phyloP scores from a whole-genome alignment of 805 yeast species.

The Candida michaelii region DNA sequence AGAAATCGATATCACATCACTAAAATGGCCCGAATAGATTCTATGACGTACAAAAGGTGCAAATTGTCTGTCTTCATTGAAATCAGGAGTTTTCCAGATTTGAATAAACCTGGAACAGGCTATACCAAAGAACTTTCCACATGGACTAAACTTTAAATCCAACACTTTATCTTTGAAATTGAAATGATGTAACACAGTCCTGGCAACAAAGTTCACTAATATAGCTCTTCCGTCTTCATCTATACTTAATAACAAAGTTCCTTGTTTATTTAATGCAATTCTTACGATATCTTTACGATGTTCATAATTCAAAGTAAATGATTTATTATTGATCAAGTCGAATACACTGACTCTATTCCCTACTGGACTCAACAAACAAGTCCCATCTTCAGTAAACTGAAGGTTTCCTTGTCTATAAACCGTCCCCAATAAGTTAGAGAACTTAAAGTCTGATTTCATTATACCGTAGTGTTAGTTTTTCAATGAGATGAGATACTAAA shows the following conservation, averaged over 20 bases:
- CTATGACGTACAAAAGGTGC: slow-evolving; percentile 93
- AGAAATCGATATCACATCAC: slow-evolving; percentile 70
- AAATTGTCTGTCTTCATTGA: slow-evolving; percentile 83
- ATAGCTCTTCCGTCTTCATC: slow-evolving; percentile 94
- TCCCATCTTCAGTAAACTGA: slow-evolving; percentile 83
- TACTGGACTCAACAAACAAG: slow-evolving; percentile 81
- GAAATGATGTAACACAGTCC: slow-evolving; percentile 89
- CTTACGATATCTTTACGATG: slow-evolving; percentile 82
- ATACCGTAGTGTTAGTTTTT: background rate
- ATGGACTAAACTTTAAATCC: slow-evolving; percentile 82
- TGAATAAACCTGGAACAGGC: slow-evolving; percentile 82
- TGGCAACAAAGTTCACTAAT: slow-evolving; percentile 76
- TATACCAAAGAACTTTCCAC: slow-evolving; percentile 83
- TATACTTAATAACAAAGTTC: slow-evolving; percentile 74
- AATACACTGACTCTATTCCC: slow-evolving; percentile 91
- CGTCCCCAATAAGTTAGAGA: slow-evolving; percentile 88
- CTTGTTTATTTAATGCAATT: slow-evolving; percentile 81
- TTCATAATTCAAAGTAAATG: slow-evolving; percentile 89
- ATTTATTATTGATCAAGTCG: slow-evolving; percentile 78
- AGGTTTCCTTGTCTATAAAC: slow-evolving; percentile 94
- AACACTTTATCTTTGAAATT: slow-evolving; percentile 80
- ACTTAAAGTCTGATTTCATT: slow-evolving; percentile 90
- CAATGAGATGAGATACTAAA: slow-evolving; percentile 13
- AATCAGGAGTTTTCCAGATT: slow-evolving; percentile 89
- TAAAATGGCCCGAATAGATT: slow-evolving; percentile 89